Percentiles rank a stretch among this genome's conserved stretches.
These are phyloP conservation scores for Acidiella bohemica DNA, from an alignment of 495 filamentous ascomycete genomes.

Conservation along the genomic window DNA sequence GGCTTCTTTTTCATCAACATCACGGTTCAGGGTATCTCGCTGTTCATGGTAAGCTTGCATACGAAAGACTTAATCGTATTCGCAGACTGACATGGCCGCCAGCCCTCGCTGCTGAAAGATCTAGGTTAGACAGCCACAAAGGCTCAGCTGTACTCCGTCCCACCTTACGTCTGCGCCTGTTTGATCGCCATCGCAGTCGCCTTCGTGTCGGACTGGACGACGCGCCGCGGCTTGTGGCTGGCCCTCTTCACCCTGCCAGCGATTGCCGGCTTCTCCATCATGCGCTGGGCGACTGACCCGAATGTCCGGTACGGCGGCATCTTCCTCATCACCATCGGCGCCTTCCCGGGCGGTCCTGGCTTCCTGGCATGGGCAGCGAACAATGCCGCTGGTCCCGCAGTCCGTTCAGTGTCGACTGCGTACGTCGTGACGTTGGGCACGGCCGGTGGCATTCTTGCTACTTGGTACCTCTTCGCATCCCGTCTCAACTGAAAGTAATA, in stretches of 20 bases:
- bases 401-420: constrained; percentile 40
- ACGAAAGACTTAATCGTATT: no score
- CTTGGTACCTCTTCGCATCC: no score
- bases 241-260: constrained; percentile 46
- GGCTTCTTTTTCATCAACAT: constrained; percentile 26
- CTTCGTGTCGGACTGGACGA: constrained; percentile 48
- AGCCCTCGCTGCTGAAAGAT: constrained; percentile 22
- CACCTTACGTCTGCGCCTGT: constrained; percentile 72
- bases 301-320: constrained; percentile 58
- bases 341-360: constrained; percentile 34
- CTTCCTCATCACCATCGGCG: constrained; percentile 52
- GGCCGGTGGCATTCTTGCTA: constrained; percentile 43
- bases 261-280: constrained; percentile 58
- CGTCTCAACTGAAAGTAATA: neutral
- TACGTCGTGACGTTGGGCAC: constrained; percentile 44
- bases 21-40: constrained; percentile 21
- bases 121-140: constrained; percentile 39
- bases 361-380: constrained; percentile 46
- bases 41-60: no score
- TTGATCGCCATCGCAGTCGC: constrained; percentile 64
- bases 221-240: constrained; percentile 61
- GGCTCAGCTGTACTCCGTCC: constrained; percentile 73
- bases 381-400: constrained; percentile 39
- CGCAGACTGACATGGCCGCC: no score
- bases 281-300: constrained; percentile 46